Percentiles rank a stretch among this genome's conserved stretches.
phyloP scores from a whole-genome alignment of 2,329 filamentous ascomycete genomes.

The Colletotrichum paranaense region DNA sequence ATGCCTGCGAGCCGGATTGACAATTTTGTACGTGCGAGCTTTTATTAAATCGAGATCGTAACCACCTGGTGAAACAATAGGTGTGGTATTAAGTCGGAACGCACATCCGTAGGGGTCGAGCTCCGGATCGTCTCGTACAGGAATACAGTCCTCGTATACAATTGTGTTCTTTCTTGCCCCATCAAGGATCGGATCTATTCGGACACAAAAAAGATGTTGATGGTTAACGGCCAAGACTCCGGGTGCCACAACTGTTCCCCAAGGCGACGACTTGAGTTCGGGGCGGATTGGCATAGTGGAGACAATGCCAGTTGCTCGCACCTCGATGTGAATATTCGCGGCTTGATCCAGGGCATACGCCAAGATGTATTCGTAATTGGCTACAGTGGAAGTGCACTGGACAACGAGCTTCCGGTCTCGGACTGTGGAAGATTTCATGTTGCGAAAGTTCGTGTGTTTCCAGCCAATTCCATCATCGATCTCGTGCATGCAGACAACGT shows the following conservation, averaged over 20 bases:
- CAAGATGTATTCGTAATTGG: constrained; percentile 66
- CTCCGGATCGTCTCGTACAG: background rate
- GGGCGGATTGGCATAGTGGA: constrained; percentile 64
- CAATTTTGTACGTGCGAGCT: background rate
- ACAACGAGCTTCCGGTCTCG: constrained; percentile 68
- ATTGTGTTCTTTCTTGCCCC: constrained; percentile 60
- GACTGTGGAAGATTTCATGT: constrained; percentile 63
- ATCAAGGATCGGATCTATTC: constrained; percentile 68
- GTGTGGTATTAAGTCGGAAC: background rate
- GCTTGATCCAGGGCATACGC: constrained; percentile 62
- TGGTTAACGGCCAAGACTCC: constrained; percentile 71
- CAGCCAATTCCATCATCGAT: constrained; percentile 80
- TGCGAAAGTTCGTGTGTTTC: constrained; percentile 83
- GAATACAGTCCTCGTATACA: constrained; percentile 23
- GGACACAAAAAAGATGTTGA: constrained; percentile 70
- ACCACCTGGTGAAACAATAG: background rate
- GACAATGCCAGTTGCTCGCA: constrained; percentile 69
- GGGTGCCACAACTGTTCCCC: constrained; percentile 66
- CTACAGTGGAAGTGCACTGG: constrained; percentile 71
- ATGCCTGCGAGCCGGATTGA: background rate
- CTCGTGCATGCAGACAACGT: constrained; percentile 82
- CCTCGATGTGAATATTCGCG: constrained; percentile 65
- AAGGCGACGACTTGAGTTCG: constrained; percentile 55
- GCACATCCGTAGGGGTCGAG: background rate
- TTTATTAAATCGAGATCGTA: background rate